A percentile compares a stretch with the other conserved stretches of the same genome.
phyloP scores from a whole-genome alignment of 192 early-diverging fungal genomes.

The Coemansia sp. region DNA sequence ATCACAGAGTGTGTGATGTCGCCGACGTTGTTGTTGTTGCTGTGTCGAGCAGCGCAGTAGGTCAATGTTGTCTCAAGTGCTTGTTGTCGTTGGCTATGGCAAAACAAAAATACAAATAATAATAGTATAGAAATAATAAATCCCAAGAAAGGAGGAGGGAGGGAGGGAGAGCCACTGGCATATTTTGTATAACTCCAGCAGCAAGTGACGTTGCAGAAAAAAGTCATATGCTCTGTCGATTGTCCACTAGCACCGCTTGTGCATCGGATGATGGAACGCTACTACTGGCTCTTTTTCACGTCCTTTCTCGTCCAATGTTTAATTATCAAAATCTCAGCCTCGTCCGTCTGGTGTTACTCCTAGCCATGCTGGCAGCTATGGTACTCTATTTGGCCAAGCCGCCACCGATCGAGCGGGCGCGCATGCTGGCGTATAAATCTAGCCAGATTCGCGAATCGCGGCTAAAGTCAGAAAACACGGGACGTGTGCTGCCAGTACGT shows the following conservation, averaged over 20 bases:
- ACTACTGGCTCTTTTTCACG: background rate
- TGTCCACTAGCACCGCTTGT: slow-evolving; percentile 1
- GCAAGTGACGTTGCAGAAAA: slow-evolving; percentile 13
- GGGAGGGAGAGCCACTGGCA: too few species aligned
- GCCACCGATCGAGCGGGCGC: slow-evolving; percentile 23
- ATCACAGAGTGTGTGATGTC: background rate
- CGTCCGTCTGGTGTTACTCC: slow-evolving; percentile 11
- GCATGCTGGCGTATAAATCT: slow-evolving; percentile 14
- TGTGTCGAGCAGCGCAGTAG: background rate
- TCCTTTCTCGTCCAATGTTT: too few species aligned
- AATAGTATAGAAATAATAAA: background rate
- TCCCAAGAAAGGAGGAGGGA: background rate
- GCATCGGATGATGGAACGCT: background rate
- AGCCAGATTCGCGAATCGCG: slow-evolving; percentile 30
- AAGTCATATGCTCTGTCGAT: slow-evolving; percentile 11
- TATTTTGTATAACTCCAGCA: background rate
- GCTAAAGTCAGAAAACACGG: slow-evolving; percentile 19
- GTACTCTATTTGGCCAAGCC: slow-evolving; percentile 19
- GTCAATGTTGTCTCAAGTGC: background rate
- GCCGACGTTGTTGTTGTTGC: too few species aligned
- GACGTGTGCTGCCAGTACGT: background rate
- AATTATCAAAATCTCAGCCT: background rate
- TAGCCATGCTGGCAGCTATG: slow-evolving; percentile 9
- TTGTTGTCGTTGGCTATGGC: too few species aligned
- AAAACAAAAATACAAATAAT: background rate